These are phyloP conservation scores for Myxozyma neglecta DNA, from an alignment of 805 yeast species.

Conservation along the genomic window DNA sequence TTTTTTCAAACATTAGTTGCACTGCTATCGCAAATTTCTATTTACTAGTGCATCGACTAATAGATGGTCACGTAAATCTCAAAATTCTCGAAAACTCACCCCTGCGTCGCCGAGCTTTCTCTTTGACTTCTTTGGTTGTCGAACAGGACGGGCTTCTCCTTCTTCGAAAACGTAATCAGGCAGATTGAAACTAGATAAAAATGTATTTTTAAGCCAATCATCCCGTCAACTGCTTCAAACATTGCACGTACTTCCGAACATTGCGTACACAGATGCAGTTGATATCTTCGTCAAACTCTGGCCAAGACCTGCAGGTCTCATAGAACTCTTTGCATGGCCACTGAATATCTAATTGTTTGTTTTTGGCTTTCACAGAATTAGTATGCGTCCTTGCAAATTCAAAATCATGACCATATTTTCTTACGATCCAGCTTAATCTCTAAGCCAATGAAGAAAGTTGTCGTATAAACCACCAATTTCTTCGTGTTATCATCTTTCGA, in stretches of 20 bases:
- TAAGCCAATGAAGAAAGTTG: slow-evolving; percentile 80
- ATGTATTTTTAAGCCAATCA: neutral
- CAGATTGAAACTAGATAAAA: slow-evolving; percentile 53
- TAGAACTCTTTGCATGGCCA: slow-evolving; percentile 89
- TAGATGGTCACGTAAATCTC: neutral
- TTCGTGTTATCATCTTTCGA: slow-evolving; percentile 29
- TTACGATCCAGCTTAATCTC: slow-evolving; percentile 47
- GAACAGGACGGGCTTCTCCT: slow-evolving; percentile 74
- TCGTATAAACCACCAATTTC: slow-evolving; percentile 52
- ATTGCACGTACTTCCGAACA: slow-evolving; percentile 54
- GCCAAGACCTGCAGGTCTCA: slow-evolving; percentile 73
- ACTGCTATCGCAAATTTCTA: neutral
- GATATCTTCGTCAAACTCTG: slow-evolving; percentile 59
- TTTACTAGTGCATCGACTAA: neutral
- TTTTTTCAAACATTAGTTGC: neutral
- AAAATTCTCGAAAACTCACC: slow-evolving; percentile 12
- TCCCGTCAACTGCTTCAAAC: neutral
- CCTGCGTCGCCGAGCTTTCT: slow-evolving; percentile 28
- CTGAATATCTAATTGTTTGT: slow-evolving; percentile 65
- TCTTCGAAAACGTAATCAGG: slow-evolving; percentile 82
- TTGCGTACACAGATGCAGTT: slow-evolving; percentile 66
- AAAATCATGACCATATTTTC: neutral
- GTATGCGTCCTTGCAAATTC: neutral
- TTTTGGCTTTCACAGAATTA: slow-evolving; percentile 13
- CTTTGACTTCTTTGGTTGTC: slow-evolving; percentile 56